These are phyloP conservation scores for Grigorovia humatica DNA, from an alignment of 805 yeast genomes.

Conservation along the genomic window DNA sequence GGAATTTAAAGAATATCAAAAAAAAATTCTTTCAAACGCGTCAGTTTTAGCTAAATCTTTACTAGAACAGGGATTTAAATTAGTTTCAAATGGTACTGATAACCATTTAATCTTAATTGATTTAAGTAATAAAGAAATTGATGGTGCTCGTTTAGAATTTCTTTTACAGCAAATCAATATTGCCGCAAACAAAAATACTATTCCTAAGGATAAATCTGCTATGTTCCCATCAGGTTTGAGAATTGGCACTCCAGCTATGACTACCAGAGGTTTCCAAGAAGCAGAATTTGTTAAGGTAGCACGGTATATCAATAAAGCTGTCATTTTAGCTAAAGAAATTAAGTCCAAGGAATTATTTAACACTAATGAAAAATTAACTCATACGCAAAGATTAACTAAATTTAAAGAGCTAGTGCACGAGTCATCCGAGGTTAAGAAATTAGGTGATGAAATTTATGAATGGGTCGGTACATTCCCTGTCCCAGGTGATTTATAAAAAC, in stretches of 20 bases:
- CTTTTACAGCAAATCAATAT: constrained; percentile 83
- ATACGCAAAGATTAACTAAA: constrained; percentile 51
- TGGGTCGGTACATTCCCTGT: constrained; percentile 78
- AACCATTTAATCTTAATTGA: constrained; percentile 84
- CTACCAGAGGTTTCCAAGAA: constrained; percentile 82
- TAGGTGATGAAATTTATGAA: constrained; percentile 54
- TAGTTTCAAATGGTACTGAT: constrained; percentile 92
- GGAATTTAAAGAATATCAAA: constrained; percentile 80
- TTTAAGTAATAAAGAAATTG: constrained; percentile 63
- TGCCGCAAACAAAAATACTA: constrained; percentile 92
- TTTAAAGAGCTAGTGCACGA: constrained; percentile 66
- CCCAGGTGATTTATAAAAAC: constrained; percentile 56
- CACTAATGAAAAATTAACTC: constrained; percentile 53
- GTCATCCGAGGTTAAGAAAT: constrained; percentile 45
- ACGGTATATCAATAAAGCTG: constrained; percentile 69
- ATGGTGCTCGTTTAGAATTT: constrained; percentile 93
- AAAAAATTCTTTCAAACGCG: constrained; percentile 74
- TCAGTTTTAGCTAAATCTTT: constrained; percentile 63
- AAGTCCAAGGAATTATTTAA: constrained; percentile 34
- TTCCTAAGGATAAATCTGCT: constrained; percentile 94
- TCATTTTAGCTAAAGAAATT: constrained; percentile 52
- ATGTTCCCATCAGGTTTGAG: constrained; percentile 93
- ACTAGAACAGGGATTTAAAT: constrained; percentile 48
- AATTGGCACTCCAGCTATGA: constrained; percentile 98
- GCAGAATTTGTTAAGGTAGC: constrained; percentile 76